Evolutionary conservation across 306 rosid genomes (phyloP).

Genomic region (Rosa multiflora): DNA sequence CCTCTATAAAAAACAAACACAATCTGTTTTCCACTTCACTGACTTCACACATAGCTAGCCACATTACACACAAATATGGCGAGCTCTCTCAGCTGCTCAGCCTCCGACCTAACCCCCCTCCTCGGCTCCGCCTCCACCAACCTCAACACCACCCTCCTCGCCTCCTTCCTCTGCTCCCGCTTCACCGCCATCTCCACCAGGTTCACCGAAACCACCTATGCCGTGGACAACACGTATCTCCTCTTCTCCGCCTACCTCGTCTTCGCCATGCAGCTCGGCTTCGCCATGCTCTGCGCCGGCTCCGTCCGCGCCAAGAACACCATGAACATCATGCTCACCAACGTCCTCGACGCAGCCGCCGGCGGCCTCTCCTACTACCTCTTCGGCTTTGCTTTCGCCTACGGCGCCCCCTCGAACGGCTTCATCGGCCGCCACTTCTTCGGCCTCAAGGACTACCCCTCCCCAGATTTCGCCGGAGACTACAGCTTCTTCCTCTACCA

Average conservation of each 20-base stretch:
- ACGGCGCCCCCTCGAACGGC: constrained; percentile 67
- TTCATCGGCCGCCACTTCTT: constrained; percentile 79
- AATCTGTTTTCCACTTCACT: neutral
- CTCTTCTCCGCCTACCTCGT: constrained; percentile 85
- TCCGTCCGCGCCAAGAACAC: constrained; percentile 88
- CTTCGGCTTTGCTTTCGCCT: constrained; percentile 82
- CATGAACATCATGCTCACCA: constrained; percentile 96
- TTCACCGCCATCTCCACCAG: constrained; percentile 36
- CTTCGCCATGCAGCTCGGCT: constrained; percentile 95
- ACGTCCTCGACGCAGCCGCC: constrained; percentile 80
- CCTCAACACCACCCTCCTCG: constrained; percentile 39
- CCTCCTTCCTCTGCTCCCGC: constrained; percentile 54
- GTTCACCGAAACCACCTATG: constrained; percentile 49
- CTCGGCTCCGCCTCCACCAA: constrained; percentile 20
- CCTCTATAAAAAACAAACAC: neutral
- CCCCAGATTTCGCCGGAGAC: constrained; percentile 23
- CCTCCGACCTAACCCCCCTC: constrained; percentile 46
- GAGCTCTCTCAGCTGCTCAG: constrained; percentile 55
- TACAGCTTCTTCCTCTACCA: constrained; percentile 78
- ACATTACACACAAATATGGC: constrained; percentile 19
- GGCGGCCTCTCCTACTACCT: constrained; percentile 78
- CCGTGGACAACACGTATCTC: constrained; percentile 54
- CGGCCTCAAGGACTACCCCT: constrained; percentile 47
- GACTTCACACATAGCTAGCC: neutral
- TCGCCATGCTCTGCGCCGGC: constrained; percentile 92